phyloP scores from a whole-genome alignment of 1,284 basidiomycete species.

The Cryptococcus sp. region DNA sequence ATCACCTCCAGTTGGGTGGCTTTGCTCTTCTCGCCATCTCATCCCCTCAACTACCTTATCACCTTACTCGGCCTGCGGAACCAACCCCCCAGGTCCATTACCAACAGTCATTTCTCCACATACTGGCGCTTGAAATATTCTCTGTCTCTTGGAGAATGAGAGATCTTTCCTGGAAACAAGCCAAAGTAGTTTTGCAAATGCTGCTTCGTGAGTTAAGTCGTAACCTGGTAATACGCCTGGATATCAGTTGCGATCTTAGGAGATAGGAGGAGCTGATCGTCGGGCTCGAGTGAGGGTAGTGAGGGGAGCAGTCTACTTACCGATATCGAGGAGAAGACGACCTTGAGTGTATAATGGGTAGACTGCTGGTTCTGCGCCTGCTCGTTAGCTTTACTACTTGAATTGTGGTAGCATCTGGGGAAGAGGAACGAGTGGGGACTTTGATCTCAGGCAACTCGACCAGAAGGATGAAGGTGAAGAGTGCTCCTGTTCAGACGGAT shows the following conservation, averaged over 20 bases:
- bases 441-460: no score
- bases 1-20: no score
- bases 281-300: neutral
- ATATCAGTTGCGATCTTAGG: neutral
- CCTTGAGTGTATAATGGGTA: conserved; percentile 46
- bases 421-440: no score
- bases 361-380: conserved; percentile 41
- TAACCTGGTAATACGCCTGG: conserved; percentile 39
- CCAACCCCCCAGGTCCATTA: neutral
- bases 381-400: neutral
- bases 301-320: conserved; percentile 10
- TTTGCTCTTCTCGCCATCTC: neutral
- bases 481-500: no score
- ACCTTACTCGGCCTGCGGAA: neutral
- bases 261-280: neutral
- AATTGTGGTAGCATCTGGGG: no score
- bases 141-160: conserved; percentile 36
- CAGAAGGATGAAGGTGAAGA: no score
- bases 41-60: no score
- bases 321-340: conserved; percentile 32
- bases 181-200: conserved; percentile 45
- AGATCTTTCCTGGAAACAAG: conserved; percentile 37
- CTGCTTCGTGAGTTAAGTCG: conserved; percentile 46
- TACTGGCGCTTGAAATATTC: conserved; percentile 34
- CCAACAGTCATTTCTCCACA: conserved; percentile 38